phyloP scores from a whole-genome alignment of 1,284 basidiomycete genomes.

The Ganoderma leucocontextum region DNA sequence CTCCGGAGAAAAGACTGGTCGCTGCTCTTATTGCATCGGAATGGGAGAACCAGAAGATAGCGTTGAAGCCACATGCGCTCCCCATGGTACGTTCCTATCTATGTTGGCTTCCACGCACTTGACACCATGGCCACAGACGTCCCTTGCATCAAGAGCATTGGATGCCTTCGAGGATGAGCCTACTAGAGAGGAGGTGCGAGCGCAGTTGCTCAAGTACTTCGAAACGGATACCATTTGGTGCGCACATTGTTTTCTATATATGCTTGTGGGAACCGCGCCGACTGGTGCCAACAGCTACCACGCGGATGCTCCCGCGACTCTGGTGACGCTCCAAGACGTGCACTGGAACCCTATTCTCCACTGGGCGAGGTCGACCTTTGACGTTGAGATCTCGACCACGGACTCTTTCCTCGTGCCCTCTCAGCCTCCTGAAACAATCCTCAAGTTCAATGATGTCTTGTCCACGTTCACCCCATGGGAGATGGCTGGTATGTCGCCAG shows the following conservation, averaged over 20 bases:
- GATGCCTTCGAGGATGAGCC: slow-evolving; percentile 75
- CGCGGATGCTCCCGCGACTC: slow-evolving; percentile 75
- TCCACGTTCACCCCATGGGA: slow-evolving; percentile 81
- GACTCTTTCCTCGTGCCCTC: slow-evolving; percentile 72
- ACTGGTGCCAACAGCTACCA: slow-evolving; percentile 73
- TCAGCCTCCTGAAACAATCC: slow-evolving; percentile 75
- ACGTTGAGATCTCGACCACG: slow-evolving; percentile 71
- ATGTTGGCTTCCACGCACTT: slow-evolving; percentile 7
- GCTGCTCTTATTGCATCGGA: slow-evolving; percentile 92
- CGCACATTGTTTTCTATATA: slow-evolving; percentile 5
- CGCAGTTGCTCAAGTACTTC: slow-evolving; percentile 85
- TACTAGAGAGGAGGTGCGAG: slow-evolving; percentile 71
- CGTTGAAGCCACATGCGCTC: slow-evolving; percentile 90
- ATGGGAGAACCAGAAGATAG: slow-evolving; percentile 92
- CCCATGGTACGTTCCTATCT: slow-evolving; percentile 74
- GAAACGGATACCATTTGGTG: slow-evolving; percentile 97
- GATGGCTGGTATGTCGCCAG: slow-evolving; percentile 74
- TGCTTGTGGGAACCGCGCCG: neutral
- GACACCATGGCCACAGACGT: slow-evolving; percentile 67
- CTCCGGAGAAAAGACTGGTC: slow-evolving; percentile 73
- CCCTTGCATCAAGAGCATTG: slow-evolving; percentile 87
- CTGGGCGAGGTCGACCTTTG: slow-evolving; percentile 79
- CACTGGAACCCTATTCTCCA: slow-evolving; percentile 92
- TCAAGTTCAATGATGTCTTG: slow-evolving; percentile 66
- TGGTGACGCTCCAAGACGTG: slow-evolving; percentile 84